Evolutionary conservation across 2,329 filamentous ascomycete genomes (phyloP).

Genomic region (Harringtonia lauricola): DNA sequence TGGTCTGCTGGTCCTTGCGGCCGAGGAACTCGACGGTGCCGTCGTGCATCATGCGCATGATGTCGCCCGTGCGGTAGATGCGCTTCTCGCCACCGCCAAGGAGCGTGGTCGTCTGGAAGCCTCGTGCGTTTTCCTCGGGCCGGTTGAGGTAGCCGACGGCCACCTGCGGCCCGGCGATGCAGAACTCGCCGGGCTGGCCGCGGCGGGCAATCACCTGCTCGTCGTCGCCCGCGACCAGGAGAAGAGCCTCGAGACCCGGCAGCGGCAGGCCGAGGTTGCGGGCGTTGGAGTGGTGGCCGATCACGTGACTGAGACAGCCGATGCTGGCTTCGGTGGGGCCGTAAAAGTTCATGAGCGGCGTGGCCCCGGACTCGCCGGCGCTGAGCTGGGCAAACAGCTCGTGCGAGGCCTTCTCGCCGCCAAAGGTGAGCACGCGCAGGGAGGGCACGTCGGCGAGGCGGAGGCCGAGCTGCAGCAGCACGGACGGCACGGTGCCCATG

Average conservation of each 20-base stretch:
- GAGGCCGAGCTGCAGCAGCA: conserved; percentile 38
- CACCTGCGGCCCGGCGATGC: conserved; percentile 32
- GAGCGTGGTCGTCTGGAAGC: conserved; percentile 4
- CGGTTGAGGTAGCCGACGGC: conserved; percentile 30
- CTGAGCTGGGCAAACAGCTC: conserved; percentile 48
- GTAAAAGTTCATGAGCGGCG: conserved; percentile 21
- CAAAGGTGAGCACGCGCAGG: conserved; percentile 54
- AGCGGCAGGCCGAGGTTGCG: conserved; percentile 13
- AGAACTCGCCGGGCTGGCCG: conserved; percentile 24
- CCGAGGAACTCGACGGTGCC: conserved; percentile 9
- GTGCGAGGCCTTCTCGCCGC: conserved; percentile 53
- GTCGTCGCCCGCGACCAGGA: conserved; percentile 6
- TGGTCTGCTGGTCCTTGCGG: conserved; percentile 9
- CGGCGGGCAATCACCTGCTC: conserved; percentile 9
- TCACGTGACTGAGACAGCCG: conserved; percentile 5
- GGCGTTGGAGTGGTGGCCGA: conserved; percentile 6
- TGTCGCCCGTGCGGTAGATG: conserved; percentile 10
- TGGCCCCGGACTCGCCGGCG: conserved; percentile 27
- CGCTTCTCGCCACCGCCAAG: conserved; percentile 4
- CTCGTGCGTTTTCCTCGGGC: conserved; percentile 7
- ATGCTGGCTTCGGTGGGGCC: conserved; percentile 44
- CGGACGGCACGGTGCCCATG: conserved; percentile 53
- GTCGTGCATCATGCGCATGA: conserved; percentile 9
- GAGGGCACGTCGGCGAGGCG: conserved; percentile 47
- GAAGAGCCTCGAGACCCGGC: conserved; percentile 7